Base-by-base conservation (phyloP, 2,329 filamentous ascomycete genomes). In the Coniochaeta pulveracea region DNA sequence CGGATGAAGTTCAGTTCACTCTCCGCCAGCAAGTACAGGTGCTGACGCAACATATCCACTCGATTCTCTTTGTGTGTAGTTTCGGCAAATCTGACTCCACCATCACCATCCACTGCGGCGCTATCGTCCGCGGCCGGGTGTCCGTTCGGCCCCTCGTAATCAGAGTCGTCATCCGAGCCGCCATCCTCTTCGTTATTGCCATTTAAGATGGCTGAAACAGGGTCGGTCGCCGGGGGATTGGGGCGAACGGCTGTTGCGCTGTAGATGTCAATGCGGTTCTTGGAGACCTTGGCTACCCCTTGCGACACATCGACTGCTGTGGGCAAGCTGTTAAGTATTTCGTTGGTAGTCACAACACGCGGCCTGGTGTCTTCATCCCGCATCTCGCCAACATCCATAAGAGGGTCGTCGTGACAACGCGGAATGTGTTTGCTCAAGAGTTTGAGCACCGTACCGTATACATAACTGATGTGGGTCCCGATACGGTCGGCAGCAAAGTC, bases 371-470 rank as follows among this genome's bases (percentile, higher is more conserved):
- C 45, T 33, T 57, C 51, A 11, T 57, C 52, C 8, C 52, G 46
- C 5, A 57, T 52, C 11, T 58, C 57, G 18, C 56, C 47, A 4
- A 64, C 54, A 33, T 69, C 64, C 10, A 69, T 59, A 6, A 57
- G 56, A 10, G 67, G 57, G 40, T 80, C 70, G 28, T 67, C 59
- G 36, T 74, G 78, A 49, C 85, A 93, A 33, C 75, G 70, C 3
- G 72, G 60, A 3, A 80, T 63, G 46, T 80, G 74, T 18, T 70
- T 66, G 41, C 89, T 85, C 29, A 94, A 56, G 7, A 76, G 66
- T 34, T 71, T 68, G 10, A 96, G 65, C 12, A 93, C 64, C 10
- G 76, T 71, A 23, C 72, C 74, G 50, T 94, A 96, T 2, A 96
- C 75, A 38, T 79, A 69, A 1, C 80, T 78, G 1, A 88, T 93